These are phyloP conservation scores for Geotrichum restrictum DNA, from an alignment of 1,139 yeast species.

Conservation along the genomic window DNA sequence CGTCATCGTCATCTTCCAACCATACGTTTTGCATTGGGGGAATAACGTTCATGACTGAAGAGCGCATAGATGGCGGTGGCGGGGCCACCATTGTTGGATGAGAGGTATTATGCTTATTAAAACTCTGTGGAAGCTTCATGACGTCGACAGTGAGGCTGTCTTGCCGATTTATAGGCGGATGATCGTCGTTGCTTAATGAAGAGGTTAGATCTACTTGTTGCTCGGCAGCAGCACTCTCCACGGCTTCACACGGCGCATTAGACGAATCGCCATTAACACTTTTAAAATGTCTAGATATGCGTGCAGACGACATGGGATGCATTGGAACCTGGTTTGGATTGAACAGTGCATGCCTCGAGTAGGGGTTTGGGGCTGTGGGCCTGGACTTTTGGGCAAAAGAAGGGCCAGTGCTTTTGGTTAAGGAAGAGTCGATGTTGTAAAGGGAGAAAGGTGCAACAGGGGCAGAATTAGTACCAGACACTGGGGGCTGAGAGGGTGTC, in stretches of 20 bases:
- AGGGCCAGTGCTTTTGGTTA: neutral
- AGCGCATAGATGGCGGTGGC: slow-evolving; percentile 5
- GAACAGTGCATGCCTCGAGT: neutral
- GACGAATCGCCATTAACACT: neutral
- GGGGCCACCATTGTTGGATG: neutral
- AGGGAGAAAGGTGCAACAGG: neutral
- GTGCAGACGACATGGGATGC: slow-evolving; percentile 10
- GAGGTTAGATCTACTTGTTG: neutral
- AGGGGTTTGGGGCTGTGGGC: neutral
- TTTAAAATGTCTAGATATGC: slow-evolving; percentile 4
- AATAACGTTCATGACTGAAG: slow-evolving; percentile 10
- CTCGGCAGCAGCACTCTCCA: no score
- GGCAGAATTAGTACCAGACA: neutral
- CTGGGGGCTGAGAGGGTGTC: neutral
- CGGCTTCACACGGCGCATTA: no score
- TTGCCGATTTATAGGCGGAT: neutral
- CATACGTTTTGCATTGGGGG: slow-evolving; percentile 19
- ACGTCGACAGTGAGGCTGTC: slow-evolving; percentile 15
- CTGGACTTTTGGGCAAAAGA: neutral
- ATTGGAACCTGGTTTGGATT: slow-evolving; percentile 9
- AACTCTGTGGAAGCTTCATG: slow-evolving; percentile 17
- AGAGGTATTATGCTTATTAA: slow-evolving; percentile 2
- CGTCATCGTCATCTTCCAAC: slow-evolving; percentile 21
- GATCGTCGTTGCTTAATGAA: neutral
- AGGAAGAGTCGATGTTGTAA: neutral